Conservation (phyloP, 768 basidiomycete genomes). For the Hygrophoropsis aurantiaca region DNA sequence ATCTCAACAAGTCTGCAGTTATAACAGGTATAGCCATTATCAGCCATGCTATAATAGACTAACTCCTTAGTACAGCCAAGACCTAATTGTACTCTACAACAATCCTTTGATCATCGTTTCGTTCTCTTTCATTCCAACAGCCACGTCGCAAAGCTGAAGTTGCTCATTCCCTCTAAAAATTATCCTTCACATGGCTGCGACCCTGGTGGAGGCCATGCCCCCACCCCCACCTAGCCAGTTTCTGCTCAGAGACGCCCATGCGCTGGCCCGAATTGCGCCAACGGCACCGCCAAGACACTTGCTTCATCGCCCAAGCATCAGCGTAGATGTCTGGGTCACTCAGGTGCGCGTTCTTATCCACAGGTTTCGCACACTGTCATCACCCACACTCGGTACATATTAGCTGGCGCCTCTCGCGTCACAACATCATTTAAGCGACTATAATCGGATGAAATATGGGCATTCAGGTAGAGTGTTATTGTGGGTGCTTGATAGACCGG, state of each 20-base stretch:
- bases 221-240: not conserved
- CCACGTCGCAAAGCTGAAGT: not conserved
- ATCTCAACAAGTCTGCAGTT: not conserved
- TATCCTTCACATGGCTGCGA: conserved; percentile 5
- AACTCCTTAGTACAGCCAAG: not conserved
- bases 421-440: conserved; percentile 73
- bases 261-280: not conserved
- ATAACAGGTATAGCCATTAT: too few relatives aligned
- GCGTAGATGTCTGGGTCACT: conserved; percentile 22
- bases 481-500: not conserved
- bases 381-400: not conserved
- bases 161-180: not conserved
- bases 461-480: conserved; percentile 24
- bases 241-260: not conserved
- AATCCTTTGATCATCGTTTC: conserved; percentile 2
- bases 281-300: not conserved
- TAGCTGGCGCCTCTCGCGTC: conserved; percentile 63
- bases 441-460: conserved; percentile 70
- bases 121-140: not conserved
- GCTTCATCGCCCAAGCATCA: not conserved
- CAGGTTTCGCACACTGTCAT: not conserved
- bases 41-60: not conserved
- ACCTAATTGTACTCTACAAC: not conserved
- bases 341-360: conserved; percentile 12
- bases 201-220: conserved; percentile 2